Conservation (phyloP, 2,329 filamentous ascomycete genomes). For the Aspergillus eucalypticola region DNA sequence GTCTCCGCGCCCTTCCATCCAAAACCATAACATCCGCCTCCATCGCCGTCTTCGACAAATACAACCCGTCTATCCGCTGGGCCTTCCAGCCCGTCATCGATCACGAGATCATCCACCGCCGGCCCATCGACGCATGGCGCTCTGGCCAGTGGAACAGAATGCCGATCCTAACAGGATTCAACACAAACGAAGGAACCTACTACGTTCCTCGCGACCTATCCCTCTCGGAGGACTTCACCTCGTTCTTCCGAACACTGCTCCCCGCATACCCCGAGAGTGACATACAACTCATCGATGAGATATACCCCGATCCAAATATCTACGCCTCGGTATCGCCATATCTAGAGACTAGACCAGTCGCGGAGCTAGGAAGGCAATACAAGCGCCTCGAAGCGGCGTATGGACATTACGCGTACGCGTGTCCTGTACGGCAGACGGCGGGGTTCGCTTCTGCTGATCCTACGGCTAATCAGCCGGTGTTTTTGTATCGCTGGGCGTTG, state of each 20-base stretch:
- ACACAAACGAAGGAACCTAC: constrained; percentile 66
- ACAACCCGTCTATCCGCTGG: constrained; percentile 51
- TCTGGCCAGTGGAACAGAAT: constrained; percentile 56
- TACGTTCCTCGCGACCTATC: constrained; percentile 60
- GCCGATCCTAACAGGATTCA: constrained; percentile 69
- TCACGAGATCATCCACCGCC: constrained; percentile 57
- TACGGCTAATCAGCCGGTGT: constrained; percentile 42
- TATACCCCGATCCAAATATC: constrained; percentile 62
- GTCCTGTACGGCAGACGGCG: constrained; percentile 51
- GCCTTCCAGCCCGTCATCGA: constrained; percentile 72
- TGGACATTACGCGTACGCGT: constrained; percentile 53
- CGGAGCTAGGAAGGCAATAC: constrained; percentile 42
- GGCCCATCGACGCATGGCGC: constrained; percentile 62
- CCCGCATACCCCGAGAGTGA: constrained; percentile 57
- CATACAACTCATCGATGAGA: constrained; percentile 54
- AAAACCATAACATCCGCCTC: constrained; percentile 42
- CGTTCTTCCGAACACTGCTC: constrained; percentile 64
- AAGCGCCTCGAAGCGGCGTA: constrained; percentile 54
- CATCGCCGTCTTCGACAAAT: constrained; percentile 46
- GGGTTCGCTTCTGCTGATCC: constrained; percentile 37
- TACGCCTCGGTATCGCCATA: constrained; percentile 32
- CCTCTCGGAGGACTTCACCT: constrained; percentile 54
- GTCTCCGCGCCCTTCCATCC: constrained; percentile 44
- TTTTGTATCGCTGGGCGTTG: constrained; percentile 58
- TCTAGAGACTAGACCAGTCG: constrained; percentile 35